Evolutionary conservation across 177 flowering plant species (phyloP), one percentile per base, ranked within the genome.

Genomic region (Tripterygium wilfordii): DNA sequence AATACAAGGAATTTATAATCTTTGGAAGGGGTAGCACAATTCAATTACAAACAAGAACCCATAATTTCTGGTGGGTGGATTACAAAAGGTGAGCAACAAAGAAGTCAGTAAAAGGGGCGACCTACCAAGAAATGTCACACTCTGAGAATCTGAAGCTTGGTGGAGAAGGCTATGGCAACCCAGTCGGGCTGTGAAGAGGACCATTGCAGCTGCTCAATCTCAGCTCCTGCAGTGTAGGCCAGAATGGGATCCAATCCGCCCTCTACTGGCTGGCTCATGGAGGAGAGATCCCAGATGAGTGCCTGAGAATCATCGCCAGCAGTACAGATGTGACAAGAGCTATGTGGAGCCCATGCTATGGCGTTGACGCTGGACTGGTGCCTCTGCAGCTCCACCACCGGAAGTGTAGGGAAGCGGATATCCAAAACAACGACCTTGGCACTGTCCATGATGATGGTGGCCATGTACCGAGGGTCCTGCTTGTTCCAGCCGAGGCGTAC

Each of bases 161-260:
- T 58, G 2, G 96, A 75, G 69, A 83, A 88, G 21, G 90, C 95
- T 49, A 88, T 83, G 1, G 98, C 96, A 2, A 91, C 90, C 98
- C 96, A 88, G 53, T 88, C 96, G 8, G 96, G 95, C 76, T 80
- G 90, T 0, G 96, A 76, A 0, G 90, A 76, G 0, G 98, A 91
- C 96, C 96, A 88, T 57, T 85, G 94, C 51, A 91, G 66, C 82
- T 88, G 96, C 78, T 91, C 90, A 33, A 91, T 88, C 64, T 85
- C 95, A 0, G 96, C 92, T 12, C 92, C 98, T 0, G 96, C 96
- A 2, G 95, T 83, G 45, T 91, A 85, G 0, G 95, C 96, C 29
- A 88, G 63, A 31, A 91, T 88, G 0, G 98, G 96, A 54, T 91
- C 96, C 46, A 91, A 56, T 0, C 96, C 97, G 8, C 85, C 91